A percentile compares a stretch with the other conserved stretches of the same genome.
These are phyloP conservation scores for Silene latifolia DNA, from an alignment of 148 eudicot genomes.

Conservation along the genomic window DNA sequence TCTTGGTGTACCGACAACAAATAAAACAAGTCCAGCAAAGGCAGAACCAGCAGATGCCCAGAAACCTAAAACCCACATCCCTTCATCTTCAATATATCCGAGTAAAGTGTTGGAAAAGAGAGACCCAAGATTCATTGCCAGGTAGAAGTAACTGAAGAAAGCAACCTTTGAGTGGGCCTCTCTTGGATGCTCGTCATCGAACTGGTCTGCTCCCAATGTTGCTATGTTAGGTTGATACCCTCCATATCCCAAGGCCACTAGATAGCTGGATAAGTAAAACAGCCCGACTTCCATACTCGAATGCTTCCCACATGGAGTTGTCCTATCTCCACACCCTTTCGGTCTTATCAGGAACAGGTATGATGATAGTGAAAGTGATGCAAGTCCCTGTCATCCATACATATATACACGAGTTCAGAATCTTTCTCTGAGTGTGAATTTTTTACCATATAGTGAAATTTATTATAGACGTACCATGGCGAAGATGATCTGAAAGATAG, in stretches of 20 bases:
- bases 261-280: constrained; percentile 74
- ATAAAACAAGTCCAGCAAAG: constrained; percentile 55
- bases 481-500: constrained; percentile 69
- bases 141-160: constrained; percentile 89
- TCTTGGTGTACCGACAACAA: constrained; percentile 62
- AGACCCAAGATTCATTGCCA: constrained; percentile 74
- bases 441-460: too few relatives aligned
- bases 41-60: constrained; percentile 81
- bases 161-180: constrained; percentile 73
- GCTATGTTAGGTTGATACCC: constrained; percentile 93
- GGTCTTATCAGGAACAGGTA: constrained; percentile 67
- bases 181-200: constrained; percentile 59
- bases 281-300: constrained; percentile 62
- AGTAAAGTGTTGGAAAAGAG: constrained; percentile 80
- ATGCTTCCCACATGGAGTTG: constrained; percentile 45
- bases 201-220: constrained; percentile 90
- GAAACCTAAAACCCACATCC: constrained; percentile 82
- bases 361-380: constrained; percentile 49
- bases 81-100: constrained; percentile 71
- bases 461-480: constrained; percentile 46
- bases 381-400: constrained; percentile 54
- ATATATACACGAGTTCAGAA: background rate
- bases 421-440: too few relatives aligned
- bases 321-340: constrained; percentile 60
- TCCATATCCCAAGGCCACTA: constrained; percentile 81